Conservation (phyloP, 2,329 filamentous ascomycete genomes). For the Lasiodiplodia gonubiensis region DNA sequence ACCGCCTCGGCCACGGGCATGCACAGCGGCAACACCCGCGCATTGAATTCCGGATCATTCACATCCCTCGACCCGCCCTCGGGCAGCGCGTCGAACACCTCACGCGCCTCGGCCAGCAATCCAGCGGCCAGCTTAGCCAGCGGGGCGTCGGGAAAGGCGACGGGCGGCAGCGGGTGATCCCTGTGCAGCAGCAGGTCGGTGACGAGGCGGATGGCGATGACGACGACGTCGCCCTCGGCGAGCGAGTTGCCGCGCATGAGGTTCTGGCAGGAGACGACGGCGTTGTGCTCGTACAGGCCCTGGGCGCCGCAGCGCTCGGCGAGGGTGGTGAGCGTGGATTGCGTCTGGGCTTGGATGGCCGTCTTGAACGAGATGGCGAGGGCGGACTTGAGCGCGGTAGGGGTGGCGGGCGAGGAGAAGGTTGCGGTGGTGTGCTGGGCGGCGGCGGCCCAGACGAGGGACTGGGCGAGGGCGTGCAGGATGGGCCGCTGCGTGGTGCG, state of each 20-base stretch:
- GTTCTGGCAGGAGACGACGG: background rate
- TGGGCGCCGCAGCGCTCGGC: conserved; percentile 15
- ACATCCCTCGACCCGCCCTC: background rate
- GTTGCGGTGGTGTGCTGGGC: background rate
- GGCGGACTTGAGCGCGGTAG: background rate
- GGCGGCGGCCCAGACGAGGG: conserved; percentile 5
- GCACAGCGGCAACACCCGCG: background rate
- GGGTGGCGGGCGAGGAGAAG: background rate
- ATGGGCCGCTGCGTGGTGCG: background rate
- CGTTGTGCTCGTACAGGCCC: conserved; percentile 18
- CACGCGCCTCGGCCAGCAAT: background rate
- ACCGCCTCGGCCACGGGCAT: background rate
- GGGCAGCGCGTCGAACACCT: background rate
- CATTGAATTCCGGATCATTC: background rate
- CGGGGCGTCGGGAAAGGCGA: background rate
- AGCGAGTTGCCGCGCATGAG: conserved; percentile 21
- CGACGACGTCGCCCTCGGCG: conserved; percentile 14
- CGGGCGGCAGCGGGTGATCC: background rate
- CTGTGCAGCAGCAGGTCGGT: background rate
- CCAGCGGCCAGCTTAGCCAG: background rate
- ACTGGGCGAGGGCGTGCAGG: conserved; percentile 1
- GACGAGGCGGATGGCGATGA: background rate
- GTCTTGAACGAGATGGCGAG: conserved; percentile 1
- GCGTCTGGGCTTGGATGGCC: background rate
- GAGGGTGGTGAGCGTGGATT: background rate